phyloP scores from a whole-genome alignment of 2,329 filamentous ascomycete species.

The Claviceps maximensis region DNA sequence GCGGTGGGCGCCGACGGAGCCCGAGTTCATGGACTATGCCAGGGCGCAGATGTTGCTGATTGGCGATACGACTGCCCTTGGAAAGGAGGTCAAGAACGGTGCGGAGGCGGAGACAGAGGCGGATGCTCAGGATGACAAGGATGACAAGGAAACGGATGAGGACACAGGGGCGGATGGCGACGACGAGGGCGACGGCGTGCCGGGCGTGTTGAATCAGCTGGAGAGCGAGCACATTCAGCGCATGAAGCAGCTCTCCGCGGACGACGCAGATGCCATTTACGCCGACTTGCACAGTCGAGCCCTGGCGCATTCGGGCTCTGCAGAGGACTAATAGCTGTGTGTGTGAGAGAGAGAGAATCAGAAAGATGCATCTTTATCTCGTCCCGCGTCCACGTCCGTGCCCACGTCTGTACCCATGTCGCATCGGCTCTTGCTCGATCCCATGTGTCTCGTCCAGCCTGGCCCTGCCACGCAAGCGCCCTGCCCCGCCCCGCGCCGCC shows the following conservation, averaged over 20 bases:
- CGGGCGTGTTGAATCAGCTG: conserved; percentile 60
- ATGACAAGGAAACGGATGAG: too few relatives aligned
- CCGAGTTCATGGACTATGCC: conserved; percentile 60
- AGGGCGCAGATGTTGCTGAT: conserved; percentile 70
- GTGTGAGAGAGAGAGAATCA: background rate
- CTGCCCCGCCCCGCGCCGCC: too few relatives aligned
- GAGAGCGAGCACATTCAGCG: conserved; percentile 62
- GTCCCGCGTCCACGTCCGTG: too few relatives aligned
- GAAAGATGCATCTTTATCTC: background rate
- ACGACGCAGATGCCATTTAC: conserved; percentile 23
- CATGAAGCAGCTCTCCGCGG: conserved; percentile 37
- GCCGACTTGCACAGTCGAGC: background rate
- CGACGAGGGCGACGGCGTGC: conserved; percentile 22
- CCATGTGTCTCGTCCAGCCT: too few relatives aligned
- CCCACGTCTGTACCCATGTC: too few relatives aligned
- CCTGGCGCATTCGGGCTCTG: background rate
- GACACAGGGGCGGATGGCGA: too few relatives aligned
- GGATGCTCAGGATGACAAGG: conserved; percentile 26
- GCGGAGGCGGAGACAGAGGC: conserved; percentile 32
- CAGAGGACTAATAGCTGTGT: background rate
- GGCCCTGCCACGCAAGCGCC: too few relatives aligned
- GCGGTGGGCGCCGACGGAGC: conserved; percentile 62
- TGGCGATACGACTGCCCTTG: conserved; percentile 49
- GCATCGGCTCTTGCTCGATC: too few relatives aligned
- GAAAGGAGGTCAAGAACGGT: conserved; percentile 35